A percentile compares a stretch with the other conserved stretches of the same genome.
Evolutionary conservation across 2,329 filamentous ascomycete genomes (phyloP).

Genomic region (Ophiostoma pallidulum): DNA sequence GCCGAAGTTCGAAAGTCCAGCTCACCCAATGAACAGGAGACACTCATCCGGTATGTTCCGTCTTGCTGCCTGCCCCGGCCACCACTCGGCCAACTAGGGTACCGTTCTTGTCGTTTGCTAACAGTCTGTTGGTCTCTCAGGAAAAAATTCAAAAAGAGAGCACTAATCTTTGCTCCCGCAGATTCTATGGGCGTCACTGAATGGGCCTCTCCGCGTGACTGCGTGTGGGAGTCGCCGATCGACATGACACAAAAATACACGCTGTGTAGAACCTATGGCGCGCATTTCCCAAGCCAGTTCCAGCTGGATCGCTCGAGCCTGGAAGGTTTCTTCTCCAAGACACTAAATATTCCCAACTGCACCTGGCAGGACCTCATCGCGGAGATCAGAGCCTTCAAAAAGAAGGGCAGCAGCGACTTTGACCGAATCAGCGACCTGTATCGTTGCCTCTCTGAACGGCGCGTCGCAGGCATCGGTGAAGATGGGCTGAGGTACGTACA

Average conservation of each 20-base stretch:
- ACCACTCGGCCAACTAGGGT: not conserved
- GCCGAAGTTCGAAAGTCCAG: not conserved
- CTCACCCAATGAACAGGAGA: not conserved
- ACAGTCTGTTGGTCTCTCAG: constrained; percentile 17
- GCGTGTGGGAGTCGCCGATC: constrained; percentile 2
- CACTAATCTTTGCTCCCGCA: not conserved
- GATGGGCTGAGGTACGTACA: not conserved
- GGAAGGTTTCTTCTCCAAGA: constrained; percentile 1
- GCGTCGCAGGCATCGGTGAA: not conserved
- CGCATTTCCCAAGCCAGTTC: not conserved
- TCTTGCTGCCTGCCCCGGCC: not conserved
- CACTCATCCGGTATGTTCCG: constrained; percentile 3
- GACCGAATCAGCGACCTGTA: not conserved
- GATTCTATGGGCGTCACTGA: not conserved
- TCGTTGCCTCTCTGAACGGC: not conserved
- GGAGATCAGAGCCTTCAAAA: not conserved
- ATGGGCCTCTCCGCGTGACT: not conserved
- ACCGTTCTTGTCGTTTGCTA: not conserved
- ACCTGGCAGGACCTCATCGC: not conserved
- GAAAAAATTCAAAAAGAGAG: no score
- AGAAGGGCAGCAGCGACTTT: not conserved
- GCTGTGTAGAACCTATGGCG: not conserved
- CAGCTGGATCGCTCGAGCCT: not conserved
- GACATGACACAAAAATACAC: not conserved
- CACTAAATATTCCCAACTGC: not conserved